Conservation (phyloP, 106 monocot species). For the Apostasia ramifera region DNA sequence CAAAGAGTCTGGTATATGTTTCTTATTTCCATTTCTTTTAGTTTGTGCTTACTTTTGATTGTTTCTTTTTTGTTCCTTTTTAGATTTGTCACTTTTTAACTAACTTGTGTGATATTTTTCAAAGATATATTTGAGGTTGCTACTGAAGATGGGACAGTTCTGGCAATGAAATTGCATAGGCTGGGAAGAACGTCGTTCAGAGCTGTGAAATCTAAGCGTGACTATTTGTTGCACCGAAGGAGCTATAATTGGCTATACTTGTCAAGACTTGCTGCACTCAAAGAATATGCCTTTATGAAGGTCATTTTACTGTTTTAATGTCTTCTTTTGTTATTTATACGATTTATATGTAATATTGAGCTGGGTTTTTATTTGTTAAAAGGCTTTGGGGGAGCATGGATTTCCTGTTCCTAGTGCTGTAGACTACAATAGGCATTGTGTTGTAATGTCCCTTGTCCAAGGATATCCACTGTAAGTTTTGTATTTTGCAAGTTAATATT, state of each 20-base stretch:
- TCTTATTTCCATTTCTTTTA: background rate
- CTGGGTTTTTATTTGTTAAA: background rate
- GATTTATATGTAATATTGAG: constrained; percentile 2
- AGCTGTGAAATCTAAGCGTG: constrained; percentile 94
- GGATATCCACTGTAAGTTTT: constrained; percentile 91
- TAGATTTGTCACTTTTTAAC: background rate
- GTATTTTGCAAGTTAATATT: background rate
- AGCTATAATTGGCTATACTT: constrained; percentile 95
- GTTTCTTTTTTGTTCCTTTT: background rate
- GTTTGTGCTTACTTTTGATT: background rate
- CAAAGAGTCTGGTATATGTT: constrained; percentile 79
- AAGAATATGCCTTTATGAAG: constrained; percentile 99
- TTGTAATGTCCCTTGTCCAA: constrained; percentile 88
- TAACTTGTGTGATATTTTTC: background rate
- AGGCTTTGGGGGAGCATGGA: constrained; percentile 92
- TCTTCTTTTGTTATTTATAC: background rate
- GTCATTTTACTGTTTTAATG: constrained; percentile 11
- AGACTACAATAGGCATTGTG: constrained; percentile 93
- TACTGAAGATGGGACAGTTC: constrained; percentile 78
- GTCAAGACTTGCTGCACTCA: constrained; percentile 91
- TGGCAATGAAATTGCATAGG: constrained; percentile 97
- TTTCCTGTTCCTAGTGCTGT: constrained; percentile 96
- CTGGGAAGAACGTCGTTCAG: constrained; percentile 90
- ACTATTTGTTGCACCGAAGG: constrained; percentile 73
- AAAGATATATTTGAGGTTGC: constrained; percentile 98